These are phyloP conservation scores for Leccinum arenicola DNA, from an alignment of 768 basidiomycete species.

Conservation along the genomic window DNA sequence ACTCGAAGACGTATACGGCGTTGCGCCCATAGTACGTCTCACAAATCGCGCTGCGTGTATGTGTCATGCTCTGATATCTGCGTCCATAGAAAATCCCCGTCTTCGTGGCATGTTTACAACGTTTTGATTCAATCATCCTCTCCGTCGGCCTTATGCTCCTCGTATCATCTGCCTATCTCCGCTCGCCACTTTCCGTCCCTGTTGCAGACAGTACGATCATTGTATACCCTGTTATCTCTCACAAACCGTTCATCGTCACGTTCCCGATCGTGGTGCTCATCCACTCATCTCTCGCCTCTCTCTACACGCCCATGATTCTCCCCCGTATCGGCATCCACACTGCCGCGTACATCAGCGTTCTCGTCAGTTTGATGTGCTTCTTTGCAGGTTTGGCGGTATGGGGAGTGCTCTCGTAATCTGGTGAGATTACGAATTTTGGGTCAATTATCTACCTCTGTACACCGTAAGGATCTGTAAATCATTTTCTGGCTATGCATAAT, in stretches of 20 bases:
- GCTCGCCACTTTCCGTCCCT: conserved; percentile 44
- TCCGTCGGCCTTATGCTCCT: conserved; percentile 58
- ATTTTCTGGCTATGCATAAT: neutral
- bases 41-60: neutral
- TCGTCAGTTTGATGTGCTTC: conserved; percentile 65
- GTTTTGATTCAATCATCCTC: conserved; percentile 69
- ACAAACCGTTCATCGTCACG: conserved; percentile 38
- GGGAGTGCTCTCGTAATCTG: conserved; percentile 53
- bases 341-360: conserved; percentile 65
- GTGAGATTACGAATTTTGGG: neutral
- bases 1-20: conserved; percentile 74
- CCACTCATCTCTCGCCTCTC: conserved; percentile 54
- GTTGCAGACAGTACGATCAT: conserved; percentile 15
- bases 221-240: conserved; percentile 24
- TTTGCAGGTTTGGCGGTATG: conserved; percentile 74
- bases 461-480: neutral
- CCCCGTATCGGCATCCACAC: conserved; percentile 74
- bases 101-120: conserved; percentile 74
- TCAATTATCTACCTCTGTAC: conserved; percentile 13
- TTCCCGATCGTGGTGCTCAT: conserved; percentile 44
- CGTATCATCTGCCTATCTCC: conserved; percentile 59
- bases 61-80: conserved; percentile 4
- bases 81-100: conserved; percentile 64
- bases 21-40: conserved; percentile 70
- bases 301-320: conserved; percentile 66